Conservation (phyloP, 257 asterid species). For the Henckelia pumila region DNA sequence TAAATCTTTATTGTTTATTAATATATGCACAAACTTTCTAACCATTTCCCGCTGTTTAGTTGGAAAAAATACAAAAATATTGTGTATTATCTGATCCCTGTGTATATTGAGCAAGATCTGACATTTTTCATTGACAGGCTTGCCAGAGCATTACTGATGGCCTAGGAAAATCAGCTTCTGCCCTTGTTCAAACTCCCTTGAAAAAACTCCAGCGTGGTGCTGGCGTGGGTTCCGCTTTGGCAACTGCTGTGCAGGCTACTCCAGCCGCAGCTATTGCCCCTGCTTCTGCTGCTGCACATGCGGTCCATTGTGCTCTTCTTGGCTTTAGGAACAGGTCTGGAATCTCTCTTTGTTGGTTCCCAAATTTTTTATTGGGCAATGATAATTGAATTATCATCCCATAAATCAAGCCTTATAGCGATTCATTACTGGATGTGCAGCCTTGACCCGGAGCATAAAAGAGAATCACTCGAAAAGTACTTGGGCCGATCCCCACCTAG, state of each 20-base stretch:
- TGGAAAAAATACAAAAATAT: background rate
- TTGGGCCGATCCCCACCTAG: slow-evolving; percentile 57
- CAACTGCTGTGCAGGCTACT: slow-evolving; percentile 75
- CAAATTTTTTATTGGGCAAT: background rate
- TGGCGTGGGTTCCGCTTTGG: slow-evolving; percentile 79
- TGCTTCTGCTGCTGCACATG: slow-evolving; percentile 86
- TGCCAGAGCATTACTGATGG: slow-evolving; percentile 88
- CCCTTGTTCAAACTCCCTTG: slow-evolving; percentile 71
- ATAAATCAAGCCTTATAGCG: slow-evolving; percentile 8
- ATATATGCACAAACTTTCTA: background rate
- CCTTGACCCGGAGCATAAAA: slow-evolving; percentile 92
- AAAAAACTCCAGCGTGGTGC: slow-evolving; percentile 78
- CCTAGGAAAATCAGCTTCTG: slow-evolving; percentile 82
- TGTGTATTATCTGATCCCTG: background rate
- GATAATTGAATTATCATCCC: background rate
- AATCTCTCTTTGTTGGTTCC: slow-evolving; percentile 21
- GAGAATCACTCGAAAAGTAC: slow-evolving; percentile 87
- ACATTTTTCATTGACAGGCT: slow-evolving; percentile 50
- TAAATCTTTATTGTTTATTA: slow-evolving; percentile 10
- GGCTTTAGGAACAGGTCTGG: slow-evolving; percentile 85
- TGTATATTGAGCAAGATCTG: background rate
- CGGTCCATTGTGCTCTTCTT: slow-evolving; percentile 81
- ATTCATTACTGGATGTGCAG: slow-evolving; percentile 46
- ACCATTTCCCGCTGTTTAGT: background rate
- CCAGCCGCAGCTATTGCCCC: slow-evolving; percentile 99